A percentile compares a stretch with the other conserved stretches of the same genome.
Conservation (phyloP, 768 basidiomycete species). For the Terana coerulea region DNA sequence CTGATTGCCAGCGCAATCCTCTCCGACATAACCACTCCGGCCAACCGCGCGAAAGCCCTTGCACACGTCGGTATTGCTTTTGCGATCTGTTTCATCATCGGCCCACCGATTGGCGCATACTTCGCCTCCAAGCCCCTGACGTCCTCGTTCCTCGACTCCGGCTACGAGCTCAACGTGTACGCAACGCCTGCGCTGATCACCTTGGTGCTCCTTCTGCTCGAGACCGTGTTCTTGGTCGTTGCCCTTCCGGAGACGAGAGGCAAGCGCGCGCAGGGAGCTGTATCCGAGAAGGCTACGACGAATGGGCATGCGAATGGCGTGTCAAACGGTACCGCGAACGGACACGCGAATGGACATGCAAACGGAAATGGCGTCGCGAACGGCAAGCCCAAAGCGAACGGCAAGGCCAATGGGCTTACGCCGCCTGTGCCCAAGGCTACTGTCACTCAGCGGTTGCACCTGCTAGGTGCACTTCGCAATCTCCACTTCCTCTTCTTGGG, state of each 20-base stretch:
- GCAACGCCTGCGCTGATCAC: slow-evolving; percentile 87
- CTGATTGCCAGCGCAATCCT: slow-evolving; percentile 70
- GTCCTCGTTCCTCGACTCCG: slow-evolving; percentile 45
- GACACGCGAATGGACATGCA: slow-evolving; percentile 11
- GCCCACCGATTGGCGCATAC: slow-evolving; percentile 93
- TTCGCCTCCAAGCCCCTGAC: slow-evolving; percentile 87
- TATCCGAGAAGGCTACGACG: slow-evolving; percentile 17
- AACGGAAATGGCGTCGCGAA: slow-evolving; percentile 12
- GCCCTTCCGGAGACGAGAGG: slow-evolving; percentile 86
- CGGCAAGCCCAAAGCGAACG: slow-evolving; percentile 18
- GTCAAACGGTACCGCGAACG: background rate
- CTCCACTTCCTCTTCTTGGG: slow-evolving; percentile 85
- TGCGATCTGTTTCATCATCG: slow-evolving; percentile 89
- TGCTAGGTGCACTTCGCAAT: slow-evolving; percentile 56
- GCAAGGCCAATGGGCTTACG: slow-evolving; percentile 18
- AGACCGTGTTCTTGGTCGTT: slow-evolving; percentile 74
- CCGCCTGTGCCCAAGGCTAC: slow-evolving; percentile 13
- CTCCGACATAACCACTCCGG: slow-evolving; percentile 81
- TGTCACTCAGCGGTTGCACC: slow-evolving; percentile 47
- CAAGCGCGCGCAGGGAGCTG: slow-evolving; percentile 26
- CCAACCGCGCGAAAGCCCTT: slow-evolving; percentile 78
- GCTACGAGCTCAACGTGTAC: slow-evolving; percentile 79
- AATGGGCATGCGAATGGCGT: slow-evolving; percentile 19
- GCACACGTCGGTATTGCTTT: slow-evolving; percentile 96
- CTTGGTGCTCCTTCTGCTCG: slow-evolving; percentile 67